Percentiles rank a stretch among this genome's conserved stretches.
Conservation (phyloP, 306 rosid species). For the Argentina anserina region DNA sequence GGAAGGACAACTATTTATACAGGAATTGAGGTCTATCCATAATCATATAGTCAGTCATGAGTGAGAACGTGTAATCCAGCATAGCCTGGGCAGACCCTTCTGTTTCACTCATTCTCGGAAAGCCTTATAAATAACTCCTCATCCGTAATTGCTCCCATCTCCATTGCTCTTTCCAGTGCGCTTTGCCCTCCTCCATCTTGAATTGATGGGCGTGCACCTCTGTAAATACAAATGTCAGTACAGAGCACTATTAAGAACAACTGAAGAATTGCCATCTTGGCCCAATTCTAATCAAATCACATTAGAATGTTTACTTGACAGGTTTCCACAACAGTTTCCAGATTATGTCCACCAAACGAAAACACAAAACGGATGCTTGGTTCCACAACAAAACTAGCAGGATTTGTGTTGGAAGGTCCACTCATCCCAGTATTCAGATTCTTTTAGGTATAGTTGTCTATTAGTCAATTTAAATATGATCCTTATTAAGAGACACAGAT, state of each 20-base stretch:
- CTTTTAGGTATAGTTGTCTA: background rate
- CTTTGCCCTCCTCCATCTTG: conserved; percentile 76
- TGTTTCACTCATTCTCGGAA: conserved; percentile 42
- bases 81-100: background rate
- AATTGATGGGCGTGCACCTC: conserved; percentile 78
- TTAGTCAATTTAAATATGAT: background rate
- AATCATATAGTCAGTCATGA: background rate
- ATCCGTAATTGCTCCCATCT: conserved; percentile 91
- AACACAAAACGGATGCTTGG: background rate
- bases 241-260: background rate
- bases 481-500: background rate
- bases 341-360: background rate
- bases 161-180: conserved; percentile 94
- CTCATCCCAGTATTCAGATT: background rate
- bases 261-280: background rate
- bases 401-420: too few species aligned
- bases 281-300: background rate
- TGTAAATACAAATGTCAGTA: conserved; percentile 32
- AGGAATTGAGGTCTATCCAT: background rate
- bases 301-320: background rate
- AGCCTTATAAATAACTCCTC: conserved; percentile 80
- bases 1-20: background rate
- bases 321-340: background rate
- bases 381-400: background rate
- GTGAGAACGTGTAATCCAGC: background rate